These are phyloP conservation scores for Phytopythium boreale DNA, from an alignment of 352 stramenopile species.

Conservation along the genomic window DNA sequence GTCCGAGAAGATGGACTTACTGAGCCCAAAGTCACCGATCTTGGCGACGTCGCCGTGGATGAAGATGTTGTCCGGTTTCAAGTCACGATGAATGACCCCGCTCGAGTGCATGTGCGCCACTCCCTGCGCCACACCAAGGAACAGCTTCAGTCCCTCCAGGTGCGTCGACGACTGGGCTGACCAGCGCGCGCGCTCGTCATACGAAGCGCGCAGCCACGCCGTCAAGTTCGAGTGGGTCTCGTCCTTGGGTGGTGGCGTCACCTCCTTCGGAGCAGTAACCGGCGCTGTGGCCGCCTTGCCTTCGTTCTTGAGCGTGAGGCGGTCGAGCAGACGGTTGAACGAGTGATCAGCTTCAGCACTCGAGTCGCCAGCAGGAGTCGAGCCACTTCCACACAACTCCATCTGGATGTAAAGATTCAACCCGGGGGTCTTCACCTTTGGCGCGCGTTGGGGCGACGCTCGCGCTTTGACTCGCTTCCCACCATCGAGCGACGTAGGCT, in stretches of 20 bases:
- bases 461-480: constrained; percentile 5
- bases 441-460: not conserved
- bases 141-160: constrained; percentile 56
- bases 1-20: constrained; percentile 53
- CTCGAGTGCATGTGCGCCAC: constrained; percentile 76
- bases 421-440: constrained; percentile 25
- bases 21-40: constrained; percentile 68
- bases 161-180: constrained; percentile 41
- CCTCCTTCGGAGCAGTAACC: not conserved
- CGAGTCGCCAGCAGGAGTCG: constrained; percentile 1
- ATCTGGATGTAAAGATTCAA: constrained; percentile 81
- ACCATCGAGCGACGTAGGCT: constrained; percentile 10
- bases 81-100: constrained; percentile 68
- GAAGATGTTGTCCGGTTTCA: constrained; percentile 78
- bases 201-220: constrained; percentile 66
- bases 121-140: constrained; percentile 59
- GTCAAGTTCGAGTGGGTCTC: constrained; percentile 58
- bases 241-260: constrained; percentile 8
- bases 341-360: constrained; percentile 26
- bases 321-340: constrained; percentile 42
- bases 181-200: constrained; percentile 43
- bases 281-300: not conserved
- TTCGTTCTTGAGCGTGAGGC: constrained; percentile 21
- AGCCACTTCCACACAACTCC: constrained; percentile 46
- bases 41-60: constrained; percentile 61